Conservation (phyloP, 352 stramenopile species). For the Pythium myriotylum region DNA sequence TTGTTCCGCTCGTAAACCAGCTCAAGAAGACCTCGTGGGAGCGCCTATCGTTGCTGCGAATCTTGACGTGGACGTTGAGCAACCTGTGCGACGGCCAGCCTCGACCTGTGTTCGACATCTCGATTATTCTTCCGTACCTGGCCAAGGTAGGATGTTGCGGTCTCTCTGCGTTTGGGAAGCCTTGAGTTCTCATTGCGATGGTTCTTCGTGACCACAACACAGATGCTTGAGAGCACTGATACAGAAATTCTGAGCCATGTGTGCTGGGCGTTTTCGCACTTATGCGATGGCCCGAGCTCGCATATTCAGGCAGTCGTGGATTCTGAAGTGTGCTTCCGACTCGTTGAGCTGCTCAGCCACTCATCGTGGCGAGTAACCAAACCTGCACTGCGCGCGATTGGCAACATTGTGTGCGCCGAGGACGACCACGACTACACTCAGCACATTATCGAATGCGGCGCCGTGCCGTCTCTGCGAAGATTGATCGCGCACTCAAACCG, state of each 20-base stretch:
- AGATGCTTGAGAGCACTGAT: slow-evolving; percentile 94
- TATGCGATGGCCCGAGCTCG: slow-evolving; percentile 96
- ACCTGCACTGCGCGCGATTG: slow-evolving; percentile 95
- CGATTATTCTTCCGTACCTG: slow-evolving; percentile 85
- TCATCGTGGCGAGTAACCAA: slow-evolving; percentile 96
- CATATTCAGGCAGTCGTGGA: slow-evolving; percentile 96
- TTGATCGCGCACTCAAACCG: slow-evolving; percentile 96
- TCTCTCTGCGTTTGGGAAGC: neutral
- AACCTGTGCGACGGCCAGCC: slow-evolving; percentile 93
- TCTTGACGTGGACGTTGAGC: slow-evolving; percentile 92
- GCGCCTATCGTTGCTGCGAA: slow-evolving; percentile 85
- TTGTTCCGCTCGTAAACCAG: slow-evolving; percentile 87
- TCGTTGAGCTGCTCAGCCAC: slow-evolving; percentile 94
- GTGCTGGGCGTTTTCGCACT: slow-evolving; percentile 97
- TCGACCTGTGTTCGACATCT: slow-evolving; percentile 88
- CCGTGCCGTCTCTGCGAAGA: slow-evolving; percentile 92
- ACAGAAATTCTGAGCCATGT: slow-evolving; percentile 94
- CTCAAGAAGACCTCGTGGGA: slow-evolving; percentile 88
- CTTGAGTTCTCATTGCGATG: neutral
- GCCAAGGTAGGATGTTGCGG: slow-evolving; percentile 46
- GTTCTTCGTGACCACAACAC: slow-evolving; percentile 19
- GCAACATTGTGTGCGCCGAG: slow-evolving; percentile 99
- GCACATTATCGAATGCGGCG: slow-evolving; percentile 97
- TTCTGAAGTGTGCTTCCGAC: slow-evolving; percentile 83
- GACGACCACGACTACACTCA: slow-evolving; percentile 92